Evolutionary conservation across 176 grass and related monocot species (phyloP), one percentile per base, ranked within the genome.

Genomic region (Paspalum notatum): DNA sequence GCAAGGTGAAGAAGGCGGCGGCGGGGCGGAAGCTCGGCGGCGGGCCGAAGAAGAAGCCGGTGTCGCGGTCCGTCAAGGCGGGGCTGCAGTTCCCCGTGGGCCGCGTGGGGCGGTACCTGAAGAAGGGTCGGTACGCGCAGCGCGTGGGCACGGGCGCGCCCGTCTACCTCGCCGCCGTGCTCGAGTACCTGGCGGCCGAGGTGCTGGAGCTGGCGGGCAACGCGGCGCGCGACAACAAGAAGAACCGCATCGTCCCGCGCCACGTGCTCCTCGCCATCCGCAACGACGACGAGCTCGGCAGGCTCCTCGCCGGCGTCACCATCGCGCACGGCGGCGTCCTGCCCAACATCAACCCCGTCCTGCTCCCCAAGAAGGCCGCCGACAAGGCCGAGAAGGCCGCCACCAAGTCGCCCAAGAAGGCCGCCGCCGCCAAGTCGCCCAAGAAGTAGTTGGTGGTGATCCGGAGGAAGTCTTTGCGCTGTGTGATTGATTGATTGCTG

Each of bases 161-260:
- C 27, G 91, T 94, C 10, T 91, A 86, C 85, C 91, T 94, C 27
- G 85, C 88, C 17, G 91, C 88, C 59, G 88, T 94, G 24, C 88
- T 94, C 26, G 91, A 94, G 73, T 94, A 94, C 85, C 91, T 94
- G 25, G 88, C 91, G 4, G 91, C 88, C 77, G 77, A 85, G 87
- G 72, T 90, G 0, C 78, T 90, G 5, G 83, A 90, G 83, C 78
- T 90, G 3, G 87, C 87, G 0, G 83, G 83, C 3, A 90, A 90
- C 72, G 87, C 87, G 3, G 87, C 83, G 0, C 16, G 43, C 6
- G 87, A 90, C 78, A 90, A 86, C 87, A 90, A 85, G 72, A 85
- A 85, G 83, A 66, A 13, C 58, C 27, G 83, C 3, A 86, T 90
- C 72, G 9, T 85, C 12, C 83, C 87, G 0, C 79, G 87, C 18